Conservation (phyloP, 2,329 filamentous ascomycete species). For the Ophiostoma populinum region DNA sequence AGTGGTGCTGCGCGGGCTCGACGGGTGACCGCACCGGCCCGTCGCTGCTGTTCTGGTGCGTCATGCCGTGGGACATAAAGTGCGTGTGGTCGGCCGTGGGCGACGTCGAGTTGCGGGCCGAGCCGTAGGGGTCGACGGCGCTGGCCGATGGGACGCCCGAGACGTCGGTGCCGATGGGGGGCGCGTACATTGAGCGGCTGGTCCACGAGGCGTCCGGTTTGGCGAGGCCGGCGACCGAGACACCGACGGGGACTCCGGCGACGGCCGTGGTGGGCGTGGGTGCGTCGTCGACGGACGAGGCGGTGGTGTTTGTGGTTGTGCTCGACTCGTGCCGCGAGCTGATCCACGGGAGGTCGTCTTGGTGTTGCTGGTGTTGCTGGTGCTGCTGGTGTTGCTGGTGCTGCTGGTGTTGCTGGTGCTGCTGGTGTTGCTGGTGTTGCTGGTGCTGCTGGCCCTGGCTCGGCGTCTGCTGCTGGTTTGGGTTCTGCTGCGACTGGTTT, state of each 20-base stretch:
- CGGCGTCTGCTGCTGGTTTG: background rate
- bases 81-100: constrained; percentile 3
- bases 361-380: background rate
- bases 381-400: constrained; percentile 2
- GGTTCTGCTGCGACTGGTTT: background rate
- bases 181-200: constrained; percentile 3
- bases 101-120: constrained; percentile 6
- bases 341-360: too few species aligned
- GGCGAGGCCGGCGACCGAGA: too few species aligned
- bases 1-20: constrained; percentile 1
- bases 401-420: constrained; percentile 1
- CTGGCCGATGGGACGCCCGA: constrained; percentile 4
- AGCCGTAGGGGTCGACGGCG: constrained; percentile 2
- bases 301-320: too few species aligned
- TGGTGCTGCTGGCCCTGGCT: constrained; percentile 1
- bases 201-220: too few species aligned
- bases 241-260: too few species aligned
- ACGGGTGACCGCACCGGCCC: too few species aligned
- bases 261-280: too few species aligned
- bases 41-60: too few species aligned
- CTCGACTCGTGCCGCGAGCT: too few species aligned
- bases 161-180: constrained; percentile 1
- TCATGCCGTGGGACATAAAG: constrained; percentile 2
- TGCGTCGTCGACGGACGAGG: too few species aligned
- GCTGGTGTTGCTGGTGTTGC: background rate